These are phyloP conservation scores for Favolaschia claudopus DNA, from an alignment of 768 basidiomycete genomes.

Conservation along the genomic window DNA sequence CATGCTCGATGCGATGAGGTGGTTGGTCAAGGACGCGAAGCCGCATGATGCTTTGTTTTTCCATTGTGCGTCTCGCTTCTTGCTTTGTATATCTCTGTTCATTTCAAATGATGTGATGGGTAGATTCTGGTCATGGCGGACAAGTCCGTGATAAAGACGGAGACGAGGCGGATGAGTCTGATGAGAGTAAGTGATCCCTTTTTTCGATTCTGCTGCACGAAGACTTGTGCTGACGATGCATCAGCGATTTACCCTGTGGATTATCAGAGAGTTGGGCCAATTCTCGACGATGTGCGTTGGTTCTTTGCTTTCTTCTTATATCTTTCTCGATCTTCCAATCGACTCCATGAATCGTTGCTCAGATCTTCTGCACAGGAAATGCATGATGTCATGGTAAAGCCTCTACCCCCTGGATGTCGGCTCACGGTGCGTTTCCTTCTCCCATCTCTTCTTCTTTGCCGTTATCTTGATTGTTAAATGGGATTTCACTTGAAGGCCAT, in stretches of 20 bases:
- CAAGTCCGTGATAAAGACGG: conserved; percentile 81
- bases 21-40: conserved; percentile 73
- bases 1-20: conserved; percentile 57
- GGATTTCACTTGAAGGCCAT: conserved; percentile 46
- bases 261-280: conserved; percentile 76
- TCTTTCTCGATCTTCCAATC: not conserved
- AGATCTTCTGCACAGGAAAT: conserved; percentile 44
- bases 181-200: conserved; percentile 62
- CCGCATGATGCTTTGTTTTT: conserved; percentile 81
- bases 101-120: not conserved
- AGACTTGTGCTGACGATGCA: not conserved
- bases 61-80: conserved; percentile 57
- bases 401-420: conserved; percentile 56
- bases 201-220: too few species aligned
- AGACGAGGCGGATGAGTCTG: conserved; percentile 81
- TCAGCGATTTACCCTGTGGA: conserved; percentile 91
- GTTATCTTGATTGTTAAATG: not conserved
- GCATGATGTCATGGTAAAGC: conserved; percentile 57
- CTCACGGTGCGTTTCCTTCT: conserved; percentile 49
- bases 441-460: not conserved
- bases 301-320: not conserved
- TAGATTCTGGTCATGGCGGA: conserved; percentile 96
- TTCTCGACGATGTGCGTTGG: conserved; percentile 68
- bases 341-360: not conserved
- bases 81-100: not conserved